Evolutionary conservation across 169 alveolate genomes (phyloP), one percentile per base, ranked within the genome.

Genomic region (Plasmodium vivax): DNA sequence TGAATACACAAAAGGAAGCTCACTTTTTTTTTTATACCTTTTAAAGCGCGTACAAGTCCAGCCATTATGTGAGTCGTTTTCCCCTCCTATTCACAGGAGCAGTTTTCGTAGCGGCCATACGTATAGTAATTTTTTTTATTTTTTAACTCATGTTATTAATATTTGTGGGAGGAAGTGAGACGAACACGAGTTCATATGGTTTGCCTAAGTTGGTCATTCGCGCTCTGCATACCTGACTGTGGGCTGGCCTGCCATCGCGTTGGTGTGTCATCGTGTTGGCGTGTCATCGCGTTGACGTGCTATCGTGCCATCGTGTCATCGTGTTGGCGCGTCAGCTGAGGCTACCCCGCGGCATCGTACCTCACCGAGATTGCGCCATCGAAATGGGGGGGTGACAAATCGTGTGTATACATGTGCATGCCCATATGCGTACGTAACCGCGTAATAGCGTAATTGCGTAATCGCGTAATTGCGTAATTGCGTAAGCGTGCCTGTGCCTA

Each of bases 131-230:
- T 74, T n/a, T 85, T 74, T 23, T 84, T 71, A 72, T 71, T 74
- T 85, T 85, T 85, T 51, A 34, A 30, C 47, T 43, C 41, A 10
- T 85, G 38, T 54, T 83, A 73, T 85, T 41, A 85, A 75, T 56
- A 36, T 85, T 85, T 85, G 93, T 85, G 75, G 75, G 74, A 72
- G 16, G 93, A 32, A 85, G 30, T 85, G 75, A 85, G 68, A 74
- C 9, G 56, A 82, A 27, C 56, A 75, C 83, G 23, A 68, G 27
- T 68, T 23, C 77, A 68, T 68, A 68, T 68, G 12, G 9, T 68
- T 68, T 68, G 77, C 36, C 27, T 68, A 51, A 12, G 16, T 51
- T 68, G 27, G 38, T 68, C 38, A 68, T n/a, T 19, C 43, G 43
- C 38, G 6, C 27, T 68, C 6, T 68, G 77, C 38, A 68, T 27